phyloP scores from a whole-genome alignment of 2,329 filamentous ascomycete genomes.

The Talaromyces sp. region DNA sequence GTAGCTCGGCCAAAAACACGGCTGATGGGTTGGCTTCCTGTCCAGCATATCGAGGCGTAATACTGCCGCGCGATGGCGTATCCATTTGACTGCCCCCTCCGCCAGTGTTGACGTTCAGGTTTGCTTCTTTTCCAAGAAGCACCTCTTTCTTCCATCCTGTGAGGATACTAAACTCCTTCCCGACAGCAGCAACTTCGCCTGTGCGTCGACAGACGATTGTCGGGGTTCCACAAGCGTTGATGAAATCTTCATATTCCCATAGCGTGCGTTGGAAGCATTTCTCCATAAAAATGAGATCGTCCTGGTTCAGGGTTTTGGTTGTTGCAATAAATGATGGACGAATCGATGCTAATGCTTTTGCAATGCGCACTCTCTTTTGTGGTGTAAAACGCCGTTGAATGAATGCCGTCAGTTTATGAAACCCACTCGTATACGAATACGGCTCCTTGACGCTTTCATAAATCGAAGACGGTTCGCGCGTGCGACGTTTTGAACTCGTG shows the following conservation, averaged over 20 bases:
- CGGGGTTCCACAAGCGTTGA: constrained; percentile 81
- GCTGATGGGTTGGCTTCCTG: constrained; percentile 55
- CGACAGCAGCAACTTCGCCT: constrained; percentile 89
- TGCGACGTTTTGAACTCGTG: constrained; percentile 43
- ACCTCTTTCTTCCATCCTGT: constrained; percentile 93
- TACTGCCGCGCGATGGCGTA: constrained; percentile 29
- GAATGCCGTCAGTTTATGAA: constrained; percentile 80
- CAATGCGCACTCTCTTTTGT: constrained; percentile 74
- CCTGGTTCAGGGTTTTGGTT: constrained; percentile 78
- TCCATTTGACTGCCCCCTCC: constrained; percentile 21
- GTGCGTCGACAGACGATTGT: constrained; percentile 89
- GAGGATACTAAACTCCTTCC: constrained; percentile 93
- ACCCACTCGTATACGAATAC: constrained; percentile 84
- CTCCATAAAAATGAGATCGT: constrained; percentile 96
- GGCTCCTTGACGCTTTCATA: constrained; percentile 88
- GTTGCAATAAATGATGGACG: constrained; percentile 90
- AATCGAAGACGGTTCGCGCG: constrained; percentile 73
- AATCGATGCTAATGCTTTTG: constrained; percentile 81
- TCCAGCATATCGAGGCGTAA: constrained; percentile 45
- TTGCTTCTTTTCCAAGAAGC: constrained; percentile 78
- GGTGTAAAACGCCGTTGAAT: constrained; percentile 73
- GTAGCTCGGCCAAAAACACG: constrained; percentile 84
- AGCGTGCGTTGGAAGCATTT: constrained; percentile 92
- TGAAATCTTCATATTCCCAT: constrained; percentile 89
- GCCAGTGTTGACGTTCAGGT: constrained; percentile 78